Evolutionary conservation across 768 basidiomycete genomes (phyloP).

Genomic region (Suillus bovinus): DNA sequence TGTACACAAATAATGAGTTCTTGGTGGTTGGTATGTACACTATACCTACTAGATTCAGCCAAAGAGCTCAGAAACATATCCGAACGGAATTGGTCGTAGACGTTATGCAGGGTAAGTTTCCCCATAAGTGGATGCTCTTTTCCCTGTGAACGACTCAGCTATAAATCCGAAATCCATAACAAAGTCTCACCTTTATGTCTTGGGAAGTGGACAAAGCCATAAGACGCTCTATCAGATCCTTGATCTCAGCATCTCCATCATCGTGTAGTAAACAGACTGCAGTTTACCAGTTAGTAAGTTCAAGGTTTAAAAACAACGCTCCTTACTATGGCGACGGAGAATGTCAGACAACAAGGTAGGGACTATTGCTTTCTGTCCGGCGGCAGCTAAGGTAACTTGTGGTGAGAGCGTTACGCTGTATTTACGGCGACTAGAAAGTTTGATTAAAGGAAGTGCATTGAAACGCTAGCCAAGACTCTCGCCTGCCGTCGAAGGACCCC

Average conservation of each 20-base stretch:
- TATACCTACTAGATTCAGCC: too few species aligned
- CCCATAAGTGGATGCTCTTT: constrained; percentile 77
- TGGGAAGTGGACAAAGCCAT: constrained; percentile 56
- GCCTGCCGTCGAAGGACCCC: constrained; percentile 55
- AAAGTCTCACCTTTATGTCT: constrained; percentile 51
- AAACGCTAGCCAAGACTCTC: constrained; percentile 17
- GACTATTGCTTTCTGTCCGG: constrained; percentile 49
- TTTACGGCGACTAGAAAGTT: constrained; percentile 40
- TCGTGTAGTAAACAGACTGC: constrained; percentile 70
- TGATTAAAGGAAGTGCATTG: background rate
- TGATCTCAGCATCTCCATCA: constrained; percentile 49
- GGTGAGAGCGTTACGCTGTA: constrained; percentile 40
- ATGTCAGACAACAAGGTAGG: constrained; percentile 65
- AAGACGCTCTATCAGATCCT: too few species aligned
- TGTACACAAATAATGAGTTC: constrained; percentile 32
- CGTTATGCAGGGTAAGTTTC: too few species aligned
- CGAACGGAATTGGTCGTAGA: too few species aligned
- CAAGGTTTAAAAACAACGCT: background rate
- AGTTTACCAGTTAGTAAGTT: constrained; percentile 6
- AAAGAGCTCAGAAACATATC: too few species aligned
- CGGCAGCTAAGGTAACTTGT: constrained; percentile 20
- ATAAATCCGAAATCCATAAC: background rate
- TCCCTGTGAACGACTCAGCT: constrained; percentile 46
- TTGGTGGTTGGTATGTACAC: background rate
- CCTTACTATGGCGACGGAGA: constrained; percentile 68